These are phyloP conservation scores for Phytophthora megakarya DNA, from an alignment of 352 stramenopile species.

Conservation along the genomic window DNA sequence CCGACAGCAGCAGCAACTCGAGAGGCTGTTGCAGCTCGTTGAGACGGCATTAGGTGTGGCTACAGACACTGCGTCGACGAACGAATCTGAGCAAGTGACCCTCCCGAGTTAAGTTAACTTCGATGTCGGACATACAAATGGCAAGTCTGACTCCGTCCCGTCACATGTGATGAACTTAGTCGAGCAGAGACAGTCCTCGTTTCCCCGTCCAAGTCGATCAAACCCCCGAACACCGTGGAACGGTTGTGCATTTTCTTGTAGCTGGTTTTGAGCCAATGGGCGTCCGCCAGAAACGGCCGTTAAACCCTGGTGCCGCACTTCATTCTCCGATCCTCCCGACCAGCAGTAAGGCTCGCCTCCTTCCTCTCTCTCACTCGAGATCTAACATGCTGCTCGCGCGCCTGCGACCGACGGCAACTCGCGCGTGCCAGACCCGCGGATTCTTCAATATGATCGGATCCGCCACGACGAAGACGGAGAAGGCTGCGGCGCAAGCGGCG, in stretches of 20 bases:
- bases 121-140: constrained; percentile 25
- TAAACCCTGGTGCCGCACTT: constrained; percentile 17
- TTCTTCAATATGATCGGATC: constrained; percentile 49
- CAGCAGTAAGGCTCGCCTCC: constrained; percentile 4
- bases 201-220: constrained; percentile 8
- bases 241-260: not conserved
- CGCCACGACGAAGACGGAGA: constrained; percentile 42
- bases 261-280: not conserved
- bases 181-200: not conserved
- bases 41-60: constrained; percentile 27
- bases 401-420: constrained; percentile 28
- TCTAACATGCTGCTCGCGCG: constrained; percentile 63
- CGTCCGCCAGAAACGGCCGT: not conserved
- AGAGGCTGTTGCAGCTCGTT: constrained; percentile 40
- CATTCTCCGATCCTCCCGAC: constrained; percentile 21
- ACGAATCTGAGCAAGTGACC: not conserved
- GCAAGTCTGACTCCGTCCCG: not conserved
- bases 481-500: constrained; percentile 25
- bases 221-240: constrained; percentile 5
- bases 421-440: constrained; percentile 34
- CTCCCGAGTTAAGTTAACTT: constrained; percentile 24
- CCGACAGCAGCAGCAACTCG: constrained; percentile 41
- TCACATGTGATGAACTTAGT: constrained; percentile 16
- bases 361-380: constrained; percentile 11
- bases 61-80: constrained; percentile 7